These are phyloP conservation scores for Oropetium thomaeum DNA, from an alignment of 176 grass and related monocot species.

Conservation along the genomic window DNA sequence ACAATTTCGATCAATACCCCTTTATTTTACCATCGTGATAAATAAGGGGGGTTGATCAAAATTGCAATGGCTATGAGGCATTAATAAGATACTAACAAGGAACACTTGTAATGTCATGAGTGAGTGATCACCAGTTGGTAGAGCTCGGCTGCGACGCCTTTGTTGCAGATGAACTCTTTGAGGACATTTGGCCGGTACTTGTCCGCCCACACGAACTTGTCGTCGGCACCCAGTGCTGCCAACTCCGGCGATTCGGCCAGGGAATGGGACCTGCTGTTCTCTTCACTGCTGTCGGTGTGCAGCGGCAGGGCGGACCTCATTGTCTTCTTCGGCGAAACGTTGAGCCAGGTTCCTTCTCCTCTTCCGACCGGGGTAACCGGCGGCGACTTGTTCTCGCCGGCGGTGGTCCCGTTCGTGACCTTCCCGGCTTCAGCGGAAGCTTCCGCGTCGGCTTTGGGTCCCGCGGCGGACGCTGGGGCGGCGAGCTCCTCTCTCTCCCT, in stretches of 20 bases:
- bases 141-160: constrained; percentile 29
- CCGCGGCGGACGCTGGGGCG: background rate
- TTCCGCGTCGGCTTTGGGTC: constrained; percentile 1
- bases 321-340: background rate
- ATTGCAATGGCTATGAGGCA: too few relatives aligned
- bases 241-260: background rate
- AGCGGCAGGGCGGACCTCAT: background rate
- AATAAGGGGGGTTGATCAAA: too few relatives aligned
- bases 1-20: too few relatives aligned
- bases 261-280: background rate
- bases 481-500: constrained; percentile 49
- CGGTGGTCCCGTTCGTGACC: too few relatives aligned
- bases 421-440: background rate
- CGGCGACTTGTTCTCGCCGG: constrained; percentile 8
- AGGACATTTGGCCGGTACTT: constrained; percentile 52
- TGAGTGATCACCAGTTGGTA: constrained; percentile 33
- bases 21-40: too few relatives aligned
- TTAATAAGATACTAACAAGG: too few relatives aligned
- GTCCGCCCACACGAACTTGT: constrained; percentile 55
- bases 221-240: background rate
- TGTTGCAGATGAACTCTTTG: constrained; percentile 65
- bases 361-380: background rate
- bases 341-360: constrained; percentile 25
- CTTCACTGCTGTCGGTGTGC: constrained; percentile 4
- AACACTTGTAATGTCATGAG: background rate